Percentiles rank a stretch among this genome's conserved stretches.
Conservation (phyloP, 179 eudicot species). For the Beta corolliflora region DNA sequence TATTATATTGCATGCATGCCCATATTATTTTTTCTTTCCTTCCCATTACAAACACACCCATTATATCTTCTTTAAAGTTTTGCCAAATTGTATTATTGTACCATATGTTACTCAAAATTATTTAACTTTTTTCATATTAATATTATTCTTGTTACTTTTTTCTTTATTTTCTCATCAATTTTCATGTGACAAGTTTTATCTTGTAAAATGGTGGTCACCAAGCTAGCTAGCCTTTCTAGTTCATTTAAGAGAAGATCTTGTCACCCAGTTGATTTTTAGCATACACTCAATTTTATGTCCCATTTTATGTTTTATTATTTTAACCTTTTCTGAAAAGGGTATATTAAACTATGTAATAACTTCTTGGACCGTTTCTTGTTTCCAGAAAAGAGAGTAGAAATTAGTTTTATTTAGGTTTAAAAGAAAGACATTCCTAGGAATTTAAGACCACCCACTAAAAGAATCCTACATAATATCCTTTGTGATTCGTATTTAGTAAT, state of each 20-base stretch:
- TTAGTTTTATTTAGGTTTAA: background rate
- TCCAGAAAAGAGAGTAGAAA: background rate
- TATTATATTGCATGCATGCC: background rate
- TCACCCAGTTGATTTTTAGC: background rate
- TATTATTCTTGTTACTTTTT: background rate
- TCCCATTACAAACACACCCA: background rate
- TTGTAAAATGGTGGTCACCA: background rate
- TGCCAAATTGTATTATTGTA: background rate
- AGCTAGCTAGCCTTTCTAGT: background rate
- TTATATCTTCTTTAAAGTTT: background rate
- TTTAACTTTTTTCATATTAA: background rate
- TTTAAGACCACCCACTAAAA: background rate
- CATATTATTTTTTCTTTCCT: background rate
- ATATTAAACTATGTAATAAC: background rate
- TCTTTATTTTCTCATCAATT: background rate
- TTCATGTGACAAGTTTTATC: background rate
- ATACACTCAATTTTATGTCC: background rate
- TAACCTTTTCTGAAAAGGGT: background rate
- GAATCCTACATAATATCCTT: background rate
- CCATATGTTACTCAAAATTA: background rate
- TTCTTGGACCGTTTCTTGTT: background rate
- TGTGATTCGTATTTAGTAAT: background rate
- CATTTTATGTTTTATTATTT: too few species aligned
- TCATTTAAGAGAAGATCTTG: conserved; percentile 1
- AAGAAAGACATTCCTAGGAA: background rate